Percentiles rank a stretch among this genome's conserved stretches.
phyloP scores from a whole-genome alignment of 2,329 filamentous ascomycete species.

The Aspergillus versicolor region DNA sequence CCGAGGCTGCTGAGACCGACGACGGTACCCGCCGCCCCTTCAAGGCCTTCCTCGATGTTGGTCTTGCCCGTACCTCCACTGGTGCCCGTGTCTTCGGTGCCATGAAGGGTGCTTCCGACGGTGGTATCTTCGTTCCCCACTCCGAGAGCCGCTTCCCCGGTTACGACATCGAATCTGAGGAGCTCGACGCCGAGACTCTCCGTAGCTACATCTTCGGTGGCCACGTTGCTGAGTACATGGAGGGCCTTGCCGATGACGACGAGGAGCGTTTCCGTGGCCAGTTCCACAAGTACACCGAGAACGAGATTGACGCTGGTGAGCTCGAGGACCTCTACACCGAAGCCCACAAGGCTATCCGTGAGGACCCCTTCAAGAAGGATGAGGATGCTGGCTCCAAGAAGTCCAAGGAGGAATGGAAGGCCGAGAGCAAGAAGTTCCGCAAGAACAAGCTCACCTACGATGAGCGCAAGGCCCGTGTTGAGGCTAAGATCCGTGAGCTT shows the following conservation, averaged over 20 bases:
- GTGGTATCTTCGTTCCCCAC: conserved; percentile 95
- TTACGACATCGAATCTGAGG: conserved; percentile 95
- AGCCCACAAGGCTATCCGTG: conserved; percentile 94
- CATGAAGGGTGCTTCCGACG: conserved; percentile 99
- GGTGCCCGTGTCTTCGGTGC: conserved; percentile 98
- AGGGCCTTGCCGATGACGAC: conserved; percentile 97
- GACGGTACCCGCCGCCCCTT: conserved; percentile 90
- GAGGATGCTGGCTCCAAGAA: conserved; percentile 77
- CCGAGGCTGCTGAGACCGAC: conserved; percentile 87
- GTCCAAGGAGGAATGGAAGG: conserved; percentile 96
- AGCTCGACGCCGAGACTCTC: conserved; percentile 94
- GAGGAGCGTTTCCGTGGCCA: conserved; percentile 99
- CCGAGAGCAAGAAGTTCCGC: conserved; percentile 88
- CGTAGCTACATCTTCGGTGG: conserved; percentile 99
- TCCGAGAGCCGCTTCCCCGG: conserved; percentile 99
- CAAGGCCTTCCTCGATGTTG: conserved; percentile 98
- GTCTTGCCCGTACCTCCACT: conserved; percentile 94
- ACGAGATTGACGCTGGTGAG: conserved; percentile 92
- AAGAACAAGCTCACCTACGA: conserved; percentile 74
- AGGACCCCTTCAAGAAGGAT: conserved; percentile 95
- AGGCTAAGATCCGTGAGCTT: conserved; percentile 87
- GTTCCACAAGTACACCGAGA: conserved; percentile 97
- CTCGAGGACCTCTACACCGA: conserved; percentile 96
- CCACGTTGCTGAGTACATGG: conserved; percentile 99
- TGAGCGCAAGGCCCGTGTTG: conserved; percentile 78